phyloP scores from a whole-genome alignment of 2,329 filamentous ascomycete genomes.

The Fusarium liriodendri region DNA sequence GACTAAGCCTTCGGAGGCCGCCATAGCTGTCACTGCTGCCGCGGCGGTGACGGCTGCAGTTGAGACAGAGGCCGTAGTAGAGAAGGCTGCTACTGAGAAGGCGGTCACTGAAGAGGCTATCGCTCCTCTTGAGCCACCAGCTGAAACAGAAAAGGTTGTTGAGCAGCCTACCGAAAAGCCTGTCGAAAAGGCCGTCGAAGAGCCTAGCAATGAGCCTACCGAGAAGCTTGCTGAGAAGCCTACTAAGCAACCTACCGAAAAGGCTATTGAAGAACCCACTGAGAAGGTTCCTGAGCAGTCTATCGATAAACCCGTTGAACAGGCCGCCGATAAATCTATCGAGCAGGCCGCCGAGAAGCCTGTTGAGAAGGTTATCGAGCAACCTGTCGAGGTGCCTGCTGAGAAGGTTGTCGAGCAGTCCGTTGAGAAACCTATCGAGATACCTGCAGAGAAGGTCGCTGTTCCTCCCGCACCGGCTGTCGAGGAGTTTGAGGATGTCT shows the following conservation, averaged over 20 bases:
- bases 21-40: constrained; percentile 12
- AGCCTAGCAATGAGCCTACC: not conserved
- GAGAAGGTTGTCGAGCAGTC: not conserved
- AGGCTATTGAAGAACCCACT: not conserved
- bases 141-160: not conserved
- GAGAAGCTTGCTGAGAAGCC: not conserved
- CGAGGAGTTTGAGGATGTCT: constrained; percentile 65
- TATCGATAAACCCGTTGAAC: not conserved
- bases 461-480: not conserved
- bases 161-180: constrained; percentile 12
- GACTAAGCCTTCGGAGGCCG: not conserved
- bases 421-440: not conserved
- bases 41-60: constrained; percentile 22
- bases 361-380: not conserved
- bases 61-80: constrained; percentile 18
- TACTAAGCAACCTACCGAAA: constrained; percentile 6
- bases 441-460: not conserved
- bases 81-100: constrained; percentile 6
- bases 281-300: not conserved
- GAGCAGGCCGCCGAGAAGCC: not conserved
- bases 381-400: not conserved
- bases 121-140: not conserved
- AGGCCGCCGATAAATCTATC: not conserved
- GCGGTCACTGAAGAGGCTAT: not conserved
- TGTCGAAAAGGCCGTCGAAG: not conserved